Evolutionary conservation across 768 basidiomycete species (phyloP), one percentile per base, ranked within the genome.

Genomic region (Calocybe indica): DNA sequence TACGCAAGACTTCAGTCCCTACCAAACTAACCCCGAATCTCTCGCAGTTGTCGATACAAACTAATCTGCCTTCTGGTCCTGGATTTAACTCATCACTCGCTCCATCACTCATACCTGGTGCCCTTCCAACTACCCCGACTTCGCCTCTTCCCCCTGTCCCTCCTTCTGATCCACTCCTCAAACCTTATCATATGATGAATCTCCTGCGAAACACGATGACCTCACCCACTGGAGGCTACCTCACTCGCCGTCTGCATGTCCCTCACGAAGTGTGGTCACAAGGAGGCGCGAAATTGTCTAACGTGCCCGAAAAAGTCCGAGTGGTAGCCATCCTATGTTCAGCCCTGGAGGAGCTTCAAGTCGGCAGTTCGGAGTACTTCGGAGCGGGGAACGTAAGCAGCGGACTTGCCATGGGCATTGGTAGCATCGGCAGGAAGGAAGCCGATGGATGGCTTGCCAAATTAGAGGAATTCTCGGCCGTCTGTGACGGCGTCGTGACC

Each of bases 191-290:
- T 62, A 78, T 95, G 78, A 93, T 95, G 91, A 71, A 73, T 51
- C 76, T 90, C 15, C 69, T 95, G 34, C 75, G 82, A 50, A 79
- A 72, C 44, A 91, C 91, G 28, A 94, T 94, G 81, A 76, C 72
- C 34, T 82, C 81, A 34, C 73, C 76, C 51, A 81, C 85, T 4
- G 92, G 92, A n/a, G 91, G 89, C 31, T 94, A 93, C 62, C 72
- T 95, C 47, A 92, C 90, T 11, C 84, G 83, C 40, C 79, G 85
- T 40, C 65, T 95, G 54, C 92, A 92, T 63, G 87, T 95, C 29
- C 91, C 92, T 10, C 80, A 81, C 47, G 88, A 90, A 59, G 86
- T 93, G 15, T 95, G 92, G 92, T 87, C 88, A 38, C 88, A 91
- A 61, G 86, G 87, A 29, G 91, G 92, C 37, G 88, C 86, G 30